Percentiles rank a stretch among this genome's conserved stretches.
Conservation (phyloP, 1,284 basidiomycete genomes). For the Ustilago sp. region DNA sequence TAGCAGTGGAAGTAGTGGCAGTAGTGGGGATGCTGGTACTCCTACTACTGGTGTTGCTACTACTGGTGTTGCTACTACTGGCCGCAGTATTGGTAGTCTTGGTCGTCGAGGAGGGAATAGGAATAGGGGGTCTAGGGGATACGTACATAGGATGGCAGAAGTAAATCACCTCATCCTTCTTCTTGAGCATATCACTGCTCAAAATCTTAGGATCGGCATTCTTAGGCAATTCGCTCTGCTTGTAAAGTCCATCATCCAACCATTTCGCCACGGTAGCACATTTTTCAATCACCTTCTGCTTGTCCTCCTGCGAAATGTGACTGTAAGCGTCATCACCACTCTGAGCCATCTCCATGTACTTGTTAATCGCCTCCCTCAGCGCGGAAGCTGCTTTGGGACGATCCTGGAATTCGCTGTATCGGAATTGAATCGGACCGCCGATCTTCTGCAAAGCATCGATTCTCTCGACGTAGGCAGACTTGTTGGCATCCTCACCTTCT, state of each 20-base stretch:
- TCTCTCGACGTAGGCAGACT: conserved; percentile 65
- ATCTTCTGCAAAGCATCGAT: conserved; percentile 65
- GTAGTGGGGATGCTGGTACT: background rate
- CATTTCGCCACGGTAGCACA: conserved; percentile 66
- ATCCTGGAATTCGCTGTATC: conserved; percentile 64
- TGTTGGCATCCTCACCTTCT: conserved; percentile 67
- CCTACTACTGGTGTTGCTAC: background rate
- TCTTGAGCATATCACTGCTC: conserved; percentile 63
- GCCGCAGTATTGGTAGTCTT: conserved; percentile 6
- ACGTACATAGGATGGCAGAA: conserved; percentile 62
- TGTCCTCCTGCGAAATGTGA: conserved; percentile 68
- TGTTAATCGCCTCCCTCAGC: conserved; percentile 66
- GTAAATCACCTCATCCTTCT: conserved; percentile 68
- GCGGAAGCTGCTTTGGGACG: conserved; percentile 66
- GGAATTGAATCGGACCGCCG: conserved; percentile 63
- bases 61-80: background rate
- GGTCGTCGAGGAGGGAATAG: conserved; percentile 1
- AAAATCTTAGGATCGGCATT: conserved; percentile 68
- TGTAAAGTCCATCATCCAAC: conserved; percentile 67
- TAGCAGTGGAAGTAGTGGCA: background rate
- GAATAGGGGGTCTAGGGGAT: conserved; percentile 1
- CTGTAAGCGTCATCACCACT: conserved; percentile 66
- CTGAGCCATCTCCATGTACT: conserved; percentile 64
- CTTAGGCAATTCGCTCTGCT: conserved; percentile 68
- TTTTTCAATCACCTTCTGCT: conserved; percentile 68